Base-by-base conservation (phyloP, 768 basidiomycete genomes). In the Clavaria fumosa region DNA sequence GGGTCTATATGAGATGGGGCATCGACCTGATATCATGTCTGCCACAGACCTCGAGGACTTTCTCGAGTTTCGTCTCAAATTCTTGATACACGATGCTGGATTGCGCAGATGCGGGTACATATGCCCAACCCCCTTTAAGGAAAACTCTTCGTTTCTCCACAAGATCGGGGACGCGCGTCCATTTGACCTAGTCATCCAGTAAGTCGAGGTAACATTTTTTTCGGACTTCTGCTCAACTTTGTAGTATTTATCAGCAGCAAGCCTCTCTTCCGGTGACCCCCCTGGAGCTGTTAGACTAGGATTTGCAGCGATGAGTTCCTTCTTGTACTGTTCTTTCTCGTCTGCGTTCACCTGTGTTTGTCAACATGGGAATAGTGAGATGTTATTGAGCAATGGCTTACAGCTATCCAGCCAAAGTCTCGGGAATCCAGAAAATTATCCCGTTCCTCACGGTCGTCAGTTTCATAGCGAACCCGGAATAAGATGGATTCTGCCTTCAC, bases 111-210 rank as follows among this genome's bases (percentile, higher is more conserved):
- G 59, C 64, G 11, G 83, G 78, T 11, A 97, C 89, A 49, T 85
- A 96, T n/a, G 91, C 91, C 66, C 75, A 77, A 1, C 91, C 93
- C 4, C 61, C 65, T 42, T 65, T 67, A 26, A 99, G 60, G 43
- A 85, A 74, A 1, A 96, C 85, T 31, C 66, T 69, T 14, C 93
- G 66, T 50, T 69, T 74, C 43, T 79, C 80, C 5, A 99, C 81
- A 1, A 99, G 70, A 55, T 95, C 89, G 4, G 88, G 86, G 2
- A 97, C 91, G 43, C 79, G 76, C 9, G 81, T 90, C 95, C 95
- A 99, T 54, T 71, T 78, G n/a, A 96, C 90, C 90, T 95, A 18
- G 15, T 23, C 21, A 21, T 22, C 7, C 30, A 11, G 44, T 4
- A 30, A 22, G 5, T 21, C 28, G 31, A 15, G 32, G 2, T 33